Conservation (phyloP, 2,329 filamentous ascomycete species). For the Cucurbitaria berberidis region DNA sequence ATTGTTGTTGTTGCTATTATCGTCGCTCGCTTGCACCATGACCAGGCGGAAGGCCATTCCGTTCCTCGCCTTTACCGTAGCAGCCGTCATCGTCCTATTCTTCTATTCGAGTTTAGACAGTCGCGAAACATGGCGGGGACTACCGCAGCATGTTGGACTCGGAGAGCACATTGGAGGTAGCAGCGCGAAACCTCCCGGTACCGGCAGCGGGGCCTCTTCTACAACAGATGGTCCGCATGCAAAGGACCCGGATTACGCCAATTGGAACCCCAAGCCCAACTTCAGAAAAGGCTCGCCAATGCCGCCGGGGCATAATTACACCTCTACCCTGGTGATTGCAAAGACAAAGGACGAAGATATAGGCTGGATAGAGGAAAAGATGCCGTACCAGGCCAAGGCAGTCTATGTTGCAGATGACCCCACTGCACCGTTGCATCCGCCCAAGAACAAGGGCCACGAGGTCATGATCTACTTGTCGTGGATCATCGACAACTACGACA, state of each 20-base stretch:
- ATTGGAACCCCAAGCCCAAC: slow-evolving; percentile 47
- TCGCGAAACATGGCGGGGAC: slow-evolving; percentile 44
- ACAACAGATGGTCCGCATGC: slow-evolving; percentile 6
- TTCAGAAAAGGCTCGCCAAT: slow-evolving; percentile 41
- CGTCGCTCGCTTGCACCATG: slow-evolving; percentile 25
- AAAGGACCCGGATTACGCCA: slow-evolving; percentile 41
- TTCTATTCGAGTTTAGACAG: slow-evolving; percentile 45
- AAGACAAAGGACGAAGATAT: slow-evolving; percentile 59
- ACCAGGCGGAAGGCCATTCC: slow-evolving; percentile 39
- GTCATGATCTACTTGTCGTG: slow-evolving; percentile 68
- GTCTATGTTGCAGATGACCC: slow-evolving; percentile 62
- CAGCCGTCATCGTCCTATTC: slow-evolving; percentile 47
- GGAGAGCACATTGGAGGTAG: slow-evolving; percentile 42
- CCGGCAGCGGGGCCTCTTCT: slow-evolving; percentile 8
- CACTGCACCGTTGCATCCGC: slow-evolving; percentile 55
- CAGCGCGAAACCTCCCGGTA: slow-evolving; percentile 15
- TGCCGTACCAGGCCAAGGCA: slow-evolving; percentile 56
- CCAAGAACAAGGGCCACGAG: slow-evolving; percentile 67
- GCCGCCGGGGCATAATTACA: slow-evolving; percentile 58
- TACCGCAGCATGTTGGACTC: slow-evolving; percentile 51
- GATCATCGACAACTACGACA: slow-evolving; percentile 67
- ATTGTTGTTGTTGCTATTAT: slow-evolving; percentile 1
- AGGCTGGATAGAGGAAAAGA: slow-evolving; percentile 60
- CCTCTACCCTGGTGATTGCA: slow-evolving; percentile 61
- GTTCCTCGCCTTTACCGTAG: slow-evolving; percentile 36